Base-by-base conservation (phyloP, 306 rosid genomes). In the Vigna trinervia region DNA sequence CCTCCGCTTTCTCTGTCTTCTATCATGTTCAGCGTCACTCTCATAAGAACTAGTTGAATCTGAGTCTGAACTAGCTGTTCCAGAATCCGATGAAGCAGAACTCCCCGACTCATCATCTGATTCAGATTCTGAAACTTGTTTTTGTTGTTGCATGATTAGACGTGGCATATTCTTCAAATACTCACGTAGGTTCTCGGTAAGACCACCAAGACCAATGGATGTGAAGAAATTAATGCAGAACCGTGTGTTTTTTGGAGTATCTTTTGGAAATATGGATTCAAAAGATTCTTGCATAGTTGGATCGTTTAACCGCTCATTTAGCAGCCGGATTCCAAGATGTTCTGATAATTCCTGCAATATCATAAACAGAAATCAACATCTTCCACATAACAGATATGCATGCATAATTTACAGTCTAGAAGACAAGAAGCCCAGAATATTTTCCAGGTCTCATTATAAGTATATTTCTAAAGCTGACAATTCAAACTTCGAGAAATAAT, bases 201-300 rank as follows among this genome's bases (percentile, higher is more conserved):
- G 89, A 53, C 97, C 96, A 75, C 96, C 97, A 73, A 95, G 97
- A 50, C 98, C 97, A 75, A 94, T 94, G 41, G 97, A 92, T 12
- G 98, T 94, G 86, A 94, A 94, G 82, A 94, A 94, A 77, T 95
- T 95, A 39, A 95, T 95, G 47, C 94, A 83, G 74, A 95, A 95
- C 28, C 98, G 82, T 15, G 98, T 92, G 83, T 95, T 92, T 78
- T 92, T 95, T 11, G 98, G 98, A 70, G 89, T 90, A 48, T 95
- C 97, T 84, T 71, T 89, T 0, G 98, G 93, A 79, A 93, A 91
- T 15, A 93, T 89, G 11, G 90, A 89, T 58, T 93, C 98, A 20
- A 83, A 89, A 0, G 91, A 86, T 6, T 88, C 96, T 78, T 86
- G 91, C 96, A 91, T 81, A 5, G 87, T 77, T 4, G 90, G 82